These are phyloP conservation scores for Aspergillus egyptiacus DNA, from an alignment of 495 filamentous ascomycete species.

Conservation along the genomic window DNA sequence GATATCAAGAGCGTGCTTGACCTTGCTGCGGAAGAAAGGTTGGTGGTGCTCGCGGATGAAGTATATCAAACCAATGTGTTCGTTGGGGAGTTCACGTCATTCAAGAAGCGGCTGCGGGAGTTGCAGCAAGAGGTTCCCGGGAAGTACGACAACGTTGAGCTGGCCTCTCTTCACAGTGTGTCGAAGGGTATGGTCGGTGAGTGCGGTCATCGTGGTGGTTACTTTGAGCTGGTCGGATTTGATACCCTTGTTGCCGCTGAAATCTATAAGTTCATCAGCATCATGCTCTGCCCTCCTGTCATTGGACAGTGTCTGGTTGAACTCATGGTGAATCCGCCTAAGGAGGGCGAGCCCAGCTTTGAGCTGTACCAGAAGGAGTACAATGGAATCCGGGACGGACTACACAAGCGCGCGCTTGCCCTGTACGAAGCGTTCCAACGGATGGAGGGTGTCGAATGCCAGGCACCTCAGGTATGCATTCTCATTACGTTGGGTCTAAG, in stretches of 20 bases:
- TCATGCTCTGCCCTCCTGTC: conserved; percentile 91
- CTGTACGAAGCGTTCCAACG: conserved; percentile 82
- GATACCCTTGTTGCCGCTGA: conserved; percentile 78
- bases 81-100: conserved; percentile 83
- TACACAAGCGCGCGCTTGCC: conserved; percentile 72
- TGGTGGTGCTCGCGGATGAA: conserved; percentile 91
- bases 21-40: conserved; percentile 75
- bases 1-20: conserved; percentile 79
- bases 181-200: conserved; percentile 98
- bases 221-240: conserved; percentile 91
- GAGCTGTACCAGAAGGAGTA: conserved; percentile 80
- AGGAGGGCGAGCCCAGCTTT: conserved; percentile 71
- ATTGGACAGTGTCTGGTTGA: conserved; percentile 94
- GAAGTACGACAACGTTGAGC: conserved; percentile 79
- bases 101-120: conserved; percentile 83
- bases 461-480: conserved; percentile 57
- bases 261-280: conserved; percentile 97
- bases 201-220: conserved; percentile 94
- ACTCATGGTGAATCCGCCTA: conserved; percentile 92
- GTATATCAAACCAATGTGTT: conserved; percentile 99
- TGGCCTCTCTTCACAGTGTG: conserved; percentile 77
- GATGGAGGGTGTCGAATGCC: conserved; percentile 94
- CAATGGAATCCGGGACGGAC: conserved; percentile 65
- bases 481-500: background rate
- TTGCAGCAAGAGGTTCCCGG: conserved; percentile 67